Evolutionary conservation across 2,329 filamentous ascomycete genomes (phyloP), one percentile per base, ranked within the genome.

Genomic region (Aspergillus phoenicis): DNA sequence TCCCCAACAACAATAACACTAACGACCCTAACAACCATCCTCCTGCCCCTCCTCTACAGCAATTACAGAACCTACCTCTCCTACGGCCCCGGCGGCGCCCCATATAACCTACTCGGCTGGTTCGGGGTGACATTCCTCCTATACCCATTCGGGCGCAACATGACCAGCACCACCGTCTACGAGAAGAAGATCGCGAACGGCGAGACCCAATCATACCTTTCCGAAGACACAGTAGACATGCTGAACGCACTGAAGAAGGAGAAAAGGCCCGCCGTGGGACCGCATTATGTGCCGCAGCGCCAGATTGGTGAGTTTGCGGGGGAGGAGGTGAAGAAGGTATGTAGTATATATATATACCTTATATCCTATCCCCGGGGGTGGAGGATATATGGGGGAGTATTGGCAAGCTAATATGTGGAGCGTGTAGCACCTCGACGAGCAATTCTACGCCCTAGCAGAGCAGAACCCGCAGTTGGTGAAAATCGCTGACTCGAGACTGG

Each of bases 31-130:
- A 20, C 70, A 4, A 65, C 64, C 33, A 56, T 65, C 43, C 52
- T 64, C 1, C 54, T 71, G 20, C 71, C 71, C 3, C 61, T 57
- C 30, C 61, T 64, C 10, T 73, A 73, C 49, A 70, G 68, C 55
- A 73, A 78, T 62, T 79, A 78, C 62, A 65, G 62, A n/a, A 64
- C 65, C 30, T 79, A 73, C 64, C 62, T 70, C 11, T 70, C 70
- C n/a, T 73, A 78, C 45, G 76, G 76, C 1, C 72, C 68, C 1
- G 75, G 75, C 6, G 77, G 77, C 0, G 57, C 70, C 2, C 75
- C 75, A 2, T 69, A 75, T 58, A 78, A 78, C 61, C 38, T 70
- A 11, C 33, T 74, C 26, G 77, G 77, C 49, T 79, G 75, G 73
- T 48, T 77, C 11, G 41, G 68, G 8, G 66, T 66, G 33, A 66